phyloP scores from a whole-genome alignment of 2,329 filamentous ascomycete species.

The Delphinella strobiligena region DNA sequence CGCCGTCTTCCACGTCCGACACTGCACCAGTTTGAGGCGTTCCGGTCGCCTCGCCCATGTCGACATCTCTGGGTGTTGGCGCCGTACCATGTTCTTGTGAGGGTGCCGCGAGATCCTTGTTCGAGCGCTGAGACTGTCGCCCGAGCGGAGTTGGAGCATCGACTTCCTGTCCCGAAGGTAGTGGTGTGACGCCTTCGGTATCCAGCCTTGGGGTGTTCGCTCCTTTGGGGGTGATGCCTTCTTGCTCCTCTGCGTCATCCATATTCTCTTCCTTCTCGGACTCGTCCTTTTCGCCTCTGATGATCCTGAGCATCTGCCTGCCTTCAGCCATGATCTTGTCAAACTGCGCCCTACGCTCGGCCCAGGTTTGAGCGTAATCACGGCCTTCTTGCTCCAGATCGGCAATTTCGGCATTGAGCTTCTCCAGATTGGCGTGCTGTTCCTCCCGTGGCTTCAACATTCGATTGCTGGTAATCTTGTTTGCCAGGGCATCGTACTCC shows the following conservation, averaged over 20 bases:
- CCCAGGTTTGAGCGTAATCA: slow-evolving; percentile 72
- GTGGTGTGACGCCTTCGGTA: slow-evolving; percentile 24
- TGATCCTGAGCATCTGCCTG: slow-evolving; percentile 71
- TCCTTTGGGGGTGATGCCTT: slow-evolving; percentile 36
- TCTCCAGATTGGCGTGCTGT: slow-evolving; percentile 62
- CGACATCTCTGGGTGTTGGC: slow-evolving; percentile 7
- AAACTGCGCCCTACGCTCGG: slow-evolving; percentile 75
- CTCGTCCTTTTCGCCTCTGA: slow-evolving; percentile 91
- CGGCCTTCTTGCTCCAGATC: slow-evolving; percentile 76
- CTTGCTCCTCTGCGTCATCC: slow-evolving; percentile 51
- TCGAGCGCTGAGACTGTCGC: neutral
- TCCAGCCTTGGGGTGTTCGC: slow-evolving; percentile 35
- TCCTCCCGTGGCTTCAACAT: slow-evolving; percentile 75
- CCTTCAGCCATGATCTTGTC: slow-evolving; percentile 81
- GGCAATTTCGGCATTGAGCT: slow-evolving; percentile 76
- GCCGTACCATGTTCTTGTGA: neutral
- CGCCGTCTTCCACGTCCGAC: slow-evolving; percentile 17
- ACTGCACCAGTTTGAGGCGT: slow-evolving; percentile 8
- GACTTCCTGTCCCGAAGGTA: slow-evolving; percentile 22
- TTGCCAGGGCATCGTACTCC: slow-evolving; percentile 76
- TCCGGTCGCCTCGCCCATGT: slow-evolving; percentile 7
- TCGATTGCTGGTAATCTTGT: slow-evolving; percentile 72
- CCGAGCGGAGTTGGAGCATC: slow-evolving; percentile 11
- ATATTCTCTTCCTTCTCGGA: slow-evolving; percentile 78
- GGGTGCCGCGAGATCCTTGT: neutral